Conservation (phyloP, 169 alveolate genomes). For the Besnoitia besnoiti region DNA sequence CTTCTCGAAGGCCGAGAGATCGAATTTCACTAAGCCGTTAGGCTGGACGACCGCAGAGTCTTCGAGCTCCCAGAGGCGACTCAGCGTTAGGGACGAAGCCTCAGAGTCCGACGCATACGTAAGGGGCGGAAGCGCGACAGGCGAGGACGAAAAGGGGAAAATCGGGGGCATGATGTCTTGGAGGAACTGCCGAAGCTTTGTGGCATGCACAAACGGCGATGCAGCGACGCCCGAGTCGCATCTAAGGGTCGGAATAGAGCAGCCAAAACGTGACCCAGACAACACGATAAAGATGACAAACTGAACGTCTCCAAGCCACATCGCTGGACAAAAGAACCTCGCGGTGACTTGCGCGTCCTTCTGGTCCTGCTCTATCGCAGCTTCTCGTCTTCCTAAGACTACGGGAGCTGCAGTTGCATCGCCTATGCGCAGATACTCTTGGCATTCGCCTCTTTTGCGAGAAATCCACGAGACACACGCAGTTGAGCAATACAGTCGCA, state of each 20-base stretch:
- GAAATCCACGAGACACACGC: too few relatives aligned
- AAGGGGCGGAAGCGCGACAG: not conserved
- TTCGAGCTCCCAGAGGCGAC: not conserved
- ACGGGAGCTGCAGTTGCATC: too few relatives aligned
- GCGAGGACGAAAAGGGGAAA: conserved; percentile 32
- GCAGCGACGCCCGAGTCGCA: not conserved
- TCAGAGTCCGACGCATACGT: not conserved
- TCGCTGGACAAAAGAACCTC: too few relatives aligned
- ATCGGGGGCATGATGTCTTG: conserved; percentile 57
- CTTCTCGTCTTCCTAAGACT: too few relatives aligned
- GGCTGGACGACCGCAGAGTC: not conserved
- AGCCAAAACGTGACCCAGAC: not conserved
- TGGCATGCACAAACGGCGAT: conserved; percentile 47
- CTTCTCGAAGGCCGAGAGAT: not conserved
- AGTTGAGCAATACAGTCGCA: too few relatives aligned
- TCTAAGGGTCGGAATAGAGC: not conserved
- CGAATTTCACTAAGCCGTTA: not conserved
- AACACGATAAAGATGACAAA: not conserved
- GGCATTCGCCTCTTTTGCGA: too few relatives aligned
- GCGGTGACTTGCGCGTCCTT: too few relatives aligned
- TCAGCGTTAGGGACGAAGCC: not conserved
- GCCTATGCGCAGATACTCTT: too few relatives aligned
- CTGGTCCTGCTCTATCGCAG: too few relatives aligned
- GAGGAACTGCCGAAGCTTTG: conserved; percentile 35
- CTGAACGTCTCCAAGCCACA: too few relatives aligned